Evolutionary conservation across 2,329 filamentous ascomycete species (phyloP).

Genomic region (Fusarium begoniae): DNA sequence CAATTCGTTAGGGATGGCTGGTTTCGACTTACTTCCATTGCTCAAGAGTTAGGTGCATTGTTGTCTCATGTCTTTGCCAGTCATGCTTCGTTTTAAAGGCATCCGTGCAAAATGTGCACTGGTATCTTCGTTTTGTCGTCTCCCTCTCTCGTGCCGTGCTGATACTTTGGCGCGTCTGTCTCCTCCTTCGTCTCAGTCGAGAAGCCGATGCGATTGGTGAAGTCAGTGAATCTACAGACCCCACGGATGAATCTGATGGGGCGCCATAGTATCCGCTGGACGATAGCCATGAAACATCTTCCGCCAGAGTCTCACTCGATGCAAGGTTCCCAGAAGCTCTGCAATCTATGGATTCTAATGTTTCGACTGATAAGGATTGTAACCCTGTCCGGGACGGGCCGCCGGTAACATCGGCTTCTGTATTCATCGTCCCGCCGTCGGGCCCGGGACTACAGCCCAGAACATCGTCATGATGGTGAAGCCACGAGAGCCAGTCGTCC

Average conservation of each 20-base stretch:
- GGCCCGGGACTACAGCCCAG: not conserved
- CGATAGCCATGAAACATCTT: not conserved
- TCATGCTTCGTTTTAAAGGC: not conserved
- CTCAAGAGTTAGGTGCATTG: not conserved
- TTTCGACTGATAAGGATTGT: not conserved
- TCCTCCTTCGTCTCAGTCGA: not conserved
- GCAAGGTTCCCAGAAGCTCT: accelerated
- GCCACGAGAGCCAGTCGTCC: not conserved
- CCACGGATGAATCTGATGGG: not conserved
- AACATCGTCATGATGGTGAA: not conserved
- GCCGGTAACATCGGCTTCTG: not conserved
- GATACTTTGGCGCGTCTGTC: not conserved
- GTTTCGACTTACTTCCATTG: not conserved
- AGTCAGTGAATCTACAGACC: not conserved
- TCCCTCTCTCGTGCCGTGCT: not conserved
- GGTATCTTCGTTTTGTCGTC: not conserved
- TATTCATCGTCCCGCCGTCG: not conserved
- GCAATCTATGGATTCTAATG: not conserved
- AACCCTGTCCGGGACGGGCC: not conserved
- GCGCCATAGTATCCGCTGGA: not conserved
- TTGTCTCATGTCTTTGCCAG: not conserved
- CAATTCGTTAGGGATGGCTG: accelerated
- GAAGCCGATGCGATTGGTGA: not conserved
- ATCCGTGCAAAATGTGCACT: not conserved
- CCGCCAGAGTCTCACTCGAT: not conserved